Evolutionary conservation across 2,329 filamentous ascomycete species (phyloP), one percentile per base, ranked within the genome.

Genomic region (Diatrype stigma): DNA sequence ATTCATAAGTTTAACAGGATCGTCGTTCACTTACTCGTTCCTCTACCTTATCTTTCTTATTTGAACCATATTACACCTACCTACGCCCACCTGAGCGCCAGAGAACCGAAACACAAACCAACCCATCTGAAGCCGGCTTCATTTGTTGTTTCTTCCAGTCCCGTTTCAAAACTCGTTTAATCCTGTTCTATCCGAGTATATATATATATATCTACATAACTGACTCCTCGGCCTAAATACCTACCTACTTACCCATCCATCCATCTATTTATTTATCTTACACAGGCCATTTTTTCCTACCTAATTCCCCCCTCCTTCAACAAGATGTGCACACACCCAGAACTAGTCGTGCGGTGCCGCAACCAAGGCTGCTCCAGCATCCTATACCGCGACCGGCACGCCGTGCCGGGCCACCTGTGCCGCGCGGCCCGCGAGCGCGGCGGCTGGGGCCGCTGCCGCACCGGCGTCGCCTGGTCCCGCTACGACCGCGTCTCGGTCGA

Each of bases 311-410:
- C 4, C 34, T 12, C n/a, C 34, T 37, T 37, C 34, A 47, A 21
- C 23, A 55, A 38, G 3, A 64, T 64, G 62, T 64, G 62, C 17
- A 63, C 60, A 1, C 56, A 56, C 0, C 52, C 54, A 5, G n/a
- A 34, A 3, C 55, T 58, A 44, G 17, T 51, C 1, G 53, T 48
- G 34, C 42, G 32, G 3, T 64, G 62, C 42, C 8, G 17, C 10
- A 44, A 44, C 40, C 16, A 44, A n/a, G 3, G 19, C 12, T 65
- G 62, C 49, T n/a, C n/a, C 11, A 52, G 40, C 6, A 38, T 56
- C 3, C 10, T 59, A 2, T 38, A 45, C 3, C 60, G 52, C 32
- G 34, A 58, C 6, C 47, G 12, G 6, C 47, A 53, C 3, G 4
- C 40, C 21, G 47, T 50, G 2, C 42, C 51, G 38, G 57, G 61